Evolutionary conservation across 208 protist species (phyloP).

Genomic region (Leishmania gerbilli): DNA sequence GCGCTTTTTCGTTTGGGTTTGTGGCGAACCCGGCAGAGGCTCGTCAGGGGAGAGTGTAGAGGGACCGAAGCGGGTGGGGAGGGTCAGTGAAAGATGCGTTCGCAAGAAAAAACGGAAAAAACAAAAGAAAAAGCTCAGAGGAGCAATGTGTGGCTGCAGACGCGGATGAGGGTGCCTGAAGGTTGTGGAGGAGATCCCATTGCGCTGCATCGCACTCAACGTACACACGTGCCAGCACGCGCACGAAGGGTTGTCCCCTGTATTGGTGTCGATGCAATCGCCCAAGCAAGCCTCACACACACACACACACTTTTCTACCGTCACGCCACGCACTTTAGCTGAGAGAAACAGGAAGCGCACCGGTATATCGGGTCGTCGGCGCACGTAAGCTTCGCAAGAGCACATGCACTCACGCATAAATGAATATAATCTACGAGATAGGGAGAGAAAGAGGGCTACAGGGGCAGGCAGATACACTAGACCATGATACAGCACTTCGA

Average conservation of each 20-base stretch:
- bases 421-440: not conserved
- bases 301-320: not conserved
- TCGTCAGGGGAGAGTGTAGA: not conserved
- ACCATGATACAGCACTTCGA: constrained; percentile 28
- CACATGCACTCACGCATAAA: not conserved
- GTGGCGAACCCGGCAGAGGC: not conserved
- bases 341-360: constrained; percentile 1
- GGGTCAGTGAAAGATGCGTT: not conserved
- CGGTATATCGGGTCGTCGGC: not conserved
- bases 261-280: not conserved
- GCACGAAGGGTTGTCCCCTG: not conserved
- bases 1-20: not conserved
- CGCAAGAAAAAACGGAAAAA: not conserved
- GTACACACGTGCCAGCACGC: not conserved
- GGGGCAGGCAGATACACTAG: not conserved
- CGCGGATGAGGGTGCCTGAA: not conserved
- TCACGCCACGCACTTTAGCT: not conserved
- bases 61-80: not conserved
- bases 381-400: not conserved
- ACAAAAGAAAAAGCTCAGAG: not conserved
- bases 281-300: not conserved
- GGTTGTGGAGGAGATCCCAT: not conserved
- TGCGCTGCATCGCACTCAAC: not conserved
- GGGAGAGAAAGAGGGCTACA: not conserved
- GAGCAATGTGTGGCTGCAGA: not conserved